Evolutionary conservation across 202 grass and related monocot species (phyloP).

Genomic region (Dendrocalamus latiflorus): DNA sequence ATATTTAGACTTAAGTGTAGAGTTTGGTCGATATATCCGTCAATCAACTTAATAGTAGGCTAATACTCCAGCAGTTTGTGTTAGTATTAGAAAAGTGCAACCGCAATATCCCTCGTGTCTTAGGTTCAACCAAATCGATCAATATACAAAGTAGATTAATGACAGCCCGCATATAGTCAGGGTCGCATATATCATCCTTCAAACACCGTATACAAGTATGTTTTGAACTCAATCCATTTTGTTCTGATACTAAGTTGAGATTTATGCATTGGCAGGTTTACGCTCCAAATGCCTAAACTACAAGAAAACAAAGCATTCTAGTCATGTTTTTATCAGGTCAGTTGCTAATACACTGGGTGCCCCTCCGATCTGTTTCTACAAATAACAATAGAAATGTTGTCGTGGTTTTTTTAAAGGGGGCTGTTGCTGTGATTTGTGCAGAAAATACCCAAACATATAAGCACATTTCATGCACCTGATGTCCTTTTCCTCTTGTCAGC

Average conservation of each 20-base stretch:
- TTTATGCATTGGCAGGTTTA: too few species aligned
- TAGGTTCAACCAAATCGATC: conserved; percentile 11
- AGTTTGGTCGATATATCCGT: not conserved
- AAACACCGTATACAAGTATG: too few species aligned
- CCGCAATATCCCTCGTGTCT: not conserved
- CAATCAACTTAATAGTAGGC: not conserved
- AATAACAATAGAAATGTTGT: not conserved
- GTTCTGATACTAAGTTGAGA: too few species aligned
- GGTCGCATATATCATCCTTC: not conserved
- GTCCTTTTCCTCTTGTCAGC: conserved; percentile 3
- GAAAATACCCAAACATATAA: not conserved
- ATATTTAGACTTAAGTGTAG: not conserved
- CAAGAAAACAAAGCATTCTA: too few species aligned
- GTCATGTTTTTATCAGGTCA: not conserved
- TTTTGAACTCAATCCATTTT: too few species aligned
- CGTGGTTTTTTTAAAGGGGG: not conserved
- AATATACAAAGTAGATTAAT: not conserved
- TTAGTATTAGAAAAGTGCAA: not conserved
- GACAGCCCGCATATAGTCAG: not conserved
- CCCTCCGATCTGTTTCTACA: not conserved
- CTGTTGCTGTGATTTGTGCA: not conserved
- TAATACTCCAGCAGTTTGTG: not conserved
- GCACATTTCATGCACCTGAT: conserved; percentile 28
- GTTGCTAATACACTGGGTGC: not conserved
- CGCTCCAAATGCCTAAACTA: too few species aligned